These are phyloP conservation scores for Aspergillus hancockii DNA, from an alignment of 495 filamentous ascomycete genomes.

Conservation along the genomic window DNA sequence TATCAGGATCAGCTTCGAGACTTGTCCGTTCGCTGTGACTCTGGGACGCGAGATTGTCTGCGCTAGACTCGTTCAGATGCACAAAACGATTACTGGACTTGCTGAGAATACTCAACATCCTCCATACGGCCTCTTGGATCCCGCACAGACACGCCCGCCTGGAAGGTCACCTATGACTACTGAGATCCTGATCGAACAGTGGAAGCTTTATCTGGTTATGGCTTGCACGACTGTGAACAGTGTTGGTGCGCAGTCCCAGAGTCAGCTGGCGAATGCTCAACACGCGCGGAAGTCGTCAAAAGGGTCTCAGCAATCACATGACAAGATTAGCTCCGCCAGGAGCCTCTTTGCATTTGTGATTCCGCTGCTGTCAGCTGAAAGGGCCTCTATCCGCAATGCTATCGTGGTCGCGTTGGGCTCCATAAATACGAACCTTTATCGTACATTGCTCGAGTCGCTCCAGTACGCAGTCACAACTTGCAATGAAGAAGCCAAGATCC, in stretches of 20 bases:
- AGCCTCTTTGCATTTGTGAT: conserved; percentile 89
- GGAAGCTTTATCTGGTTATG: conserved; percentile 97
- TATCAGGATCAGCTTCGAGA: conserved; percentile 85
- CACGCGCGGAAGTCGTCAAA: conserved; percentile 86
- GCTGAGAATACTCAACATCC: conserved; percentile 68
- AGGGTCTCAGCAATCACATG: conserved; percentile 61
- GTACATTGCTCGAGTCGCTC: conserved; percentile 84
- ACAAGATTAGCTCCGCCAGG: conserved; percentile 85
- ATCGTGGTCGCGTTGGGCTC: conserved; percentile 92
- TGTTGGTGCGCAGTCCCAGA: conserved; percentile 67
- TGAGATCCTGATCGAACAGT: conserved; percentile 91
- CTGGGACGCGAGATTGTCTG: conserved; percentile 90
- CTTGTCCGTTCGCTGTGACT: conserved; percentile 86
- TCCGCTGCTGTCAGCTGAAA: conserved; percentile 76
- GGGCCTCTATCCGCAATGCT: conserved; percentile 77
- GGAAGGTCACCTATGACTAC: conserved; percentile 72
- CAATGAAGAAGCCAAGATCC: conserved; percentile 84
- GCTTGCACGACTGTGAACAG: conserved; percentile 94
- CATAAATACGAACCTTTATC: conserved; percentile 94
- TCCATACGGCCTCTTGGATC: conserved; percentile 60
- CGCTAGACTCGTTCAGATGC: conserved; percentile 87
- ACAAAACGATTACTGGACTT: conserved; percentile 75
- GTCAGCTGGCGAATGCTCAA: conserved; percentile 61
- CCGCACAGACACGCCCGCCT: conserved; percentile 38
- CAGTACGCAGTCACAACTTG: conserved; percentile 79